phyloP scores from a whole-genome alignment of 2,329 filamentous ascomycete genomes.

The Talaromyces sp. region DNA sequence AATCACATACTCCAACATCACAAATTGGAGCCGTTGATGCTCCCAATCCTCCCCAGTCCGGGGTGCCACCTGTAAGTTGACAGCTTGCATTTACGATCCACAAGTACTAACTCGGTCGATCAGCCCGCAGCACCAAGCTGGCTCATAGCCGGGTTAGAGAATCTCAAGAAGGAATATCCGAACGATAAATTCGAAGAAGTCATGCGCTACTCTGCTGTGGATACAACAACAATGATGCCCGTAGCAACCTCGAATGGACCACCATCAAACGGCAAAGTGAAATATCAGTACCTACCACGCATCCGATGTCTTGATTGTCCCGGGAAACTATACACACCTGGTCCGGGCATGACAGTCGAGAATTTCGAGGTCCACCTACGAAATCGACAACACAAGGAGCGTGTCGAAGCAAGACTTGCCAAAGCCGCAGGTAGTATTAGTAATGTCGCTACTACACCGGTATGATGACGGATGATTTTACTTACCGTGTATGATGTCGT shows the following conservation, averaged over 20 bases:
- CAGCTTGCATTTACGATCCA: neutral
- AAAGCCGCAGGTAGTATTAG: neutral
- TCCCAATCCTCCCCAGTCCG: conserved; percentile 41
- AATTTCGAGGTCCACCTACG: conserved; percentile 93
- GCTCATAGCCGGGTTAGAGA: conserved; percentile 71
- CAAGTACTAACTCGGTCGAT: neutral
- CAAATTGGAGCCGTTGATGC: conserved; percentile 48
- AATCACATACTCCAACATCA: conserved; percentile 30
- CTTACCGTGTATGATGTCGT: conserved; percentile 2
- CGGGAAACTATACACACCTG: conserved; percentile 88
- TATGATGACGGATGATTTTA: conserved; percentile 1
- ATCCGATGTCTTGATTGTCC: conserved; percentile 92
- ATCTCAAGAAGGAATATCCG: conserved; percentile 68
- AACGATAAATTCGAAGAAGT: conserved; percentile 81
- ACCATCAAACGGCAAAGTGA: conserved; percentile 60
- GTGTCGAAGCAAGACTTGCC: conserved; percentile 56
- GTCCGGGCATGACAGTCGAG: conserved; percentile 75
- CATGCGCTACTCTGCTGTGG: conserved; percentile 86
- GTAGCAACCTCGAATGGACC: conserved; percentile 53
- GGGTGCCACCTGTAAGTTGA: conserved; percentile 44
- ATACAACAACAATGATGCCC: conserved; percentile 65
- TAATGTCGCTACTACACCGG: neutral
- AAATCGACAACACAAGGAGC: conserved; percentile 75
- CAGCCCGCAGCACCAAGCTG: conserved; percentile 83
- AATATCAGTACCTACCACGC: conserved; percentile 79